Percentiles rank a stretch among this genome's conserved stretches.
phyloP scores from a whole-genome alignment of 805 yeast genomes.

The Candida methanosorbosa region DNA sequence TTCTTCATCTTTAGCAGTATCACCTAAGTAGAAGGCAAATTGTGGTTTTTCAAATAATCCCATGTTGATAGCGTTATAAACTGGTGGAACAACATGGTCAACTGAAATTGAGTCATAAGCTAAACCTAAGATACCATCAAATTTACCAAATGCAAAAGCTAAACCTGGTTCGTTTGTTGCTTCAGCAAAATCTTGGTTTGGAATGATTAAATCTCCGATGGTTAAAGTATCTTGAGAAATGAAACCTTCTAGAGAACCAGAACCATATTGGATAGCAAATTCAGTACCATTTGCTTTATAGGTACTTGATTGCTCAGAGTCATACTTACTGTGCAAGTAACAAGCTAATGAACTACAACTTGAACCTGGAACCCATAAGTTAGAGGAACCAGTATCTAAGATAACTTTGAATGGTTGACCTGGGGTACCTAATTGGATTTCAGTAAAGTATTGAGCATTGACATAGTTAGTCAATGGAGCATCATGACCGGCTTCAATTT shows the following conservation, averaged over 20 bases:
- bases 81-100: conserved; percentile 84
- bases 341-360: conserved; percentile 94
- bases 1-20: conserved; percentile 51
- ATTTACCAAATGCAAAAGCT: conserved; percentile 97
- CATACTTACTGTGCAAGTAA: conserved; percentile 86
- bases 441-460: conserved; percentile 95
- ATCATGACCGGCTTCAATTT: conserved; percentile 36
- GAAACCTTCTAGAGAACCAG: conserved; percentile 88
- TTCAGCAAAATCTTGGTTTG: conserved; percentile 92
- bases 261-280: conserved; percentile 83
- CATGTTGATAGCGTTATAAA: conserved; percentile 77
- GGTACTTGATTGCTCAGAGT: conserved; percentile 71
- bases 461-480: conserved; percentile 86
- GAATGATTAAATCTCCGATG: conserved; percentile 78
- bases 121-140: conserved; percentile 94
- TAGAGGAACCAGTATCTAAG: conserved; percentile 93
- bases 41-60: conserved; percentile 78
- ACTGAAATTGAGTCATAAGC: conserved; percentile 91
- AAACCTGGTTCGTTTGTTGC: conserved; percentile 96
- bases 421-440: conserved; percentile 86
- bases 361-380: conserved; percentile 90
- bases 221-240: conserved; percentile 78
- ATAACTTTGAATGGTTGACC: conserved; percentile 90
- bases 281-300: conserved; percentile 83
- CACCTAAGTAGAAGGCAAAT: conserved; percentile 90